Conservation (phyloP, 768 basidiomycete species). For the Scleroderma citrinum region DNA sequence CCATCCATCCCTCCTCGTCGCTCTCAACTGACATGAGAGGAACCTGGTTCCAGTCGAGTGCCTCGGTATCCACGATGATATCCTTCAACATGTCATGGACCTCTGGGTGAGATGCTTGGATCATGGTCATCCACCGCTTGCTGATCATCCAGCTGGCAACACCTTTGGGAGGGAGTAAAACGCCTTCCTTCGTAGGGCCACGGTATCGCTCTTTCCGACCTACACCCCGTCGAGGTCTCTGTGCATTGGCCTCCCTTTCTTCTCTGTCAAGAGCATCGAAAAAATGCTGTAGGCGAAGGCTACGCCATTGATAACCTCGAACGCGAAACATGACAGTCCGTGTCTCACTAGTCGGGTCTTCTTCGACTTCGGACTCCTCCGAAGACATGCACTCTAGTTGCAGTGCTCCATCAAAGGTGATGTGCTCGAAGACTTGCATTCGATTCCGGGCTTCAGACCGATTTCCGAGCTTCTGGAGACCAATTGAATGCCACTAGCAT, state of each 20-base stretch:
- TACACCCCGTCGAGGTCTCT: conserved; percentile 51
- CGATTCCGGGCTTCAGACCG: conserved; percentile 57
- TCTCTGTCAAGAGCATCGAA: conserved; percentile 57
- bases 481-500: conserved; percentile 2
- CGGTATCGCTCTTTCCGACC: conserved; percentile 49
- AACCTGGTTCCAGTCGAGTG: conserved; percentile 47
- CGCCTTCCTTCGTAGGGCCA: conserved; percentile 53
- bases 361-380: conserved; percentile 64
- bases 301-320: conserved; percentile 65
- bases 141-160: conserved; percentile 75
- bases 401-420: conserved; percentile 64
- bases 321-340: conserved; percentile 40
- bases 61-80: conserved; percentile 40
- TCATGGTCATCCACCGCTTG: conserved; percentile 48
- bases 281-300: conserved; percentile 53
- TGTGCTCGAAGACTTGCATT: conserved; percentile 48
- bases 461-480: conserved; percentile 57
- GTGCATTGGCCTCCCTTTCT: conserved; percentile 38
- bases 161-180: conserved; percentile 56
- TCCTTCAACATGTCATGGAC: conserved; percentile 37
- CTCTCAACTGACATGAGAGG: conserved; percentile 52
- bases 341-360: conserved; percentile 21
- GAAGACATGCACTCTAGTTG: conserved; percentile 77
- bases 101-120: conserved; percentile 42
- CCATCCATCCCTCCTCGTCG: conserved; percentile 31